A percentile compares a stretch with the other conserved stretches of the same genome.
Evolutionary conservation across 2,329 filamentous ascomycete species (phyloP).

Genomic region (Arthrobotrys pseudoclavata): DNA sequence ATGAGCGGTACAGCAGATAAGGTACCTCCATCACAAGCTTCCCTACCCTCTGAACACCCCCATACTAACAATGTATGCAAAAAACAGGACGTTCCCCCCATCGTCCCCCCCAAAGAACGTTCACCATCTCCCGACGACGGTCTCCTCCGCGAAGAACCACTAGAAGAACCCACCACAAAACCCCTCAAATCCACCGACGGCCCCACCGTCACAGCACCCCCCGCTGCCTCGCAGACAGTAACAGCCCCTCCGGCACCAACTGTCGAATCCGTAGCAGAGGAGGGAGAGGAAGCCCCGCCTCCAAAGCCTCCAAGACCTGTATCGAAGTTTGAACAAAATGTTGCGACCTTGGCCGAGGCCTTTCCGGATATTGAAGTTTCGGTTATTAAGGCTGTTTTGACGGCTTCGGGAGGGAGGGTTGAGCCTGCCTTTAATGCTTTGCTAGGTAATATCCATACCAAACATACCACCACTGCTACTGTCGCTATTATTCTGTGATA

Average conservation of each 20-base stretch:
- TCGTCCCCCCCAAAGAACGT: constrained; percentile 53
- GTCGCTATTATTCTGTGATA: background rate
- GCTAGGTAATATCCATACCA: constrained; percentile 76
- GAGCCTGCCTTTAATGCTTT: constrained; percentile 97
- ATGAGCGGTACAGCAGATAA: constrained; percentile 48
- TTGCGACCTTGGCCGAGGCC: constrained; percentile 89
- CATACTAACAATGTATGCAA: background rate
- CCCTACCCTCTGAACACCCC: background rate
- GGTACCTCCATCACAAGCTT: constrained; percentile 21
- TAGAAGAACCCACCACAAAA: constrained; percentile 14
- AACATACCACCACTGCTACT: background rate
- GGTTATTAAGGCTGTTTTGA: constrained; percentile 88
- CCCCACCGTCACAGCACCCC: constrained; percentile 52
- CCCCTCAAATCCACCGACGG: constrained; percentile 33
- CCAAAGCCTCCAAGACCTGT: constrained; percentile 87
- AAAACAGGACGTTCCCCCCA: constrained; percentile 39
- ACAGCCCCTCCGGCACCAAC: constrained; percentile 59
- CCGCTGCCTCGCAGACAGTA: constrained; percentile 42
- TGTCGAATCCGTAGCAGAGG: constrained; percentile 67
- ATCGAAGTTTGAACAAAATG: constrained; percentile 85
- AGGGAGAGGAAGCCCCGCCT: constrained; percentile 70
- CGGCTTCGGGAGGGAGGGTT: constrained; percentile 86
- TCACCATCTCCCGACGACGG: constrained; percentile 58
- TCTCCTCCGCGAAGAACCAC: constrained; percentile 56
- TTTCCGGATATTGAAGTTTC: constrained; percentile 85